A percentile compares a stretch with the other conserved stretches of the same genome.
These are phyloP conservation scores for Metschnikowia orientalis DNA, from an alignment of 805 yeast species.

Conservation along the genomic window DNA sequence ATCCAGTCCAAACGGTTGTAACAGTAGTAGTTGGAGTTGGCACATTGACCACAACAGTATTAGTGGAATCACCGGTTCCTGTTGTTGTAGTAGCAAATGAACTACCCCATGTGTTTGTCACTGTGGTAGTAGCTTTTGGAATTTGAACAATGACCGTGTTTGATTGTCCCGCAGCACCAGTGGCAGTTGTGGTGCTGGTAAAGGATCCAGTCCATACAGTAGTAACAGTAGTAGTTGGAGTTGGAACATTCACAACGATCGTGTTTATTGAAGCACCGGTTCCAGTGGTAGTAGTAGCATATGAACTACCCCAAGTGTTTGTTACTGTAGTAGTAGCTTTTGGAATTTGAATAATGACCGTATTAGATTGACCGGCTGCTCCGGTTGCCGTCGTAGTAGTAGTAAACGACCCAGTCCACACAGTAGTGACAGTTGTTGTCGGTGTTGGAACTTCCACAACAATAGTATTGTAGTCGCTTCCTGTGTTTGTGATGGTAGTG, in stretches of 20 bases:
- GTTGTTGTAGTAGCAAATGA: slow-evolving; percentile 5
- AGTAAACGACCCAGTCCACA: slow-evolving; percentile 2
- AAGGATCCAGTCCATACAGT: background rate
- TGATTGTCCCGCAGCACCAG: background rate
- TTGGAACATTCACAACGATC: slow-evolving; percentile 11
- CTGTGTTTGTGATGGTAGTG: slow-evolving; percentile 4
- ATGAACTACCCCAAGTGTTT: slow-evolving; percentile 12
- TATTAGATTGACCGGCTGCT: slow-evolving; percentile 10
- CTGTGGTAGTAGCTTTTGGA: slow-evolving; percentile 4
- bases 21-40: slow-evolving; percentile 16
- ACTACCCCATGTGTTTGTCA: slow-evolving; percentile 12
- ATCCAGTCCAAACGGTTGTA: slow-evolving; percentile 10
- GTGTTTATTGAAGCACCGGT: background rate
- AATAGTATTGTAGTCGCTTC: background rate
- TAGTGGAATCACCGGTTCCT: background rate
- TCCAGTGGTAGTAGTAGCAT: slow-evolving; percentile 12
- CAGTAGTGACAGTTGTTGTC: background rate
- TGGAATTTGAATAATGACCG: slow-evolving; percentile 16
- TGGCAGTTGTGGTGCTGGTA: slow-evolving; percentile 3
- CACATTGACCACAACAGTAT: slow-evolving; percentile 13
- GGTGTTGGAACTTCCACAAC: slow-evolving; percentile 2
- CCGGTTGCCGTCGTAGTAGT: background rate
- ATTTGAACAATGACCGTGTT: slow-evolving; percentile 9
- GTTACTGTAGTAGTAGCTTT: slow-evolving; percentile 10
- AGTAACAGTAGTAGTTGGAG: slow-evolving; percentile 3